phyloP scores from a whole-genome alignment of 2,329 filamentous ascomycete species.

The Aphanoascus verrucosus region DNA sequence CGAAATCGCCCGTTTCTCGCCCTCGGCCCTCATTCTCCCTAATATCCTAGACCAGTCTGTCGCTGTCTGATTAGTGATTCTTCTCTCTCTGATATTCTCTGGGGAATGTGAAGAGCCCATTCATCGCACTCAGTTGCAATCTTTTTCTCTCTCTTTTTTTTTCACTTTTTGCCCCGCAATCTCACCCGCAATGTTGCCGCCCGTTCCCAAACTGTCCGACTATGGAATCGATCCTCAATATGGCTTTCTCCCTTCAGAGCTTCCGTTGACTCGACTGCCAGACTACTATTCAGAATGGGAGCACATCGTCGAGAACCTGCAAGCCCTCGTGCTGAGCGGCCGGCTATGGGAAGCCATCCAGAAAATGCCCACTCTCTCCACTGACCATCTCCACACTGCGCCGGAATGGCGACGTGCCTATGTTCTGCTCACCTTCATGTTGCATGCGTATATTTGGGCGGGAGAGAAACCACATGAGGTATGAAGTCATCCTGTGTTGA shows the following conservation, averaged over 20 bases:
- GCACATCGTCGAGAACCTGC: slow-evolving; percentile 70
- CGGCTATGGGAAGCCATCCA: slow-evolving; percentile 72
- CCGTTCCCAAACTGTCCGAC: slow-evolving; percentile 49
- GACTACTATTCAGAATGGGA: slow-evolving; percentile 97
- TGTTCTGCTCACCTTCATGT: slow-evolving; percentile 63
- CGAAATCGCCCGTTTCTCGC: background rate
- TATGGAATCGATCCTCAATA: slow-evolving; percentile 57
- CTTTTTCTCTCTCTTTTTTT: background rate
- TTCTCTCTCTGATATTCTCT: background rate
- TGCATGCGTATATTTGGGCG: slow-evolving; percentile 86
- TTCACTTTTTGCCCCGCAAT: background rate
- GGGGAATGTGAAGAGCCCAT: slow-evolving; percentile 2
- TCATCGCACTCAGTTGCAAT: background rate
- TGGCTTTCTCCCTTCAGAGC: slow-evolving; percentile 76
- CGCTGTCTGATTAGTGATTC: background rate
- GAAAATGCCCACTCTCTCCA: slow-evolving; percentile 70
- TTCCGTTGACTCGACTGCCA: slow-evolving; percentile 68
- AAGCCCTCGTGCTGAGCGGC: slow-evolving; percentile 74
- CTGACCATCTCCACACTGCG: slow-evolving; percentile 67
- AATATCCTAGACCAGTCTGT: background rate
- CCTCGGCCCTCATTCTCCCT: background rate
- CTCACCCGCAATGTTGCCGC: slow-evolving; percentile 32
- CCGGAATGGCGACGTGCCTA: slow-evolving; percentile 88
- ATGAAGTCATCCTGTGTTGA: background rate
- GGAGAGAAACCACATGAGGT: slow-evolving; percentile 63